Evolutionary conservation across 257 asterid genomes (phyloP).

Genomic region (Osmanthus fragrans): DNA sequence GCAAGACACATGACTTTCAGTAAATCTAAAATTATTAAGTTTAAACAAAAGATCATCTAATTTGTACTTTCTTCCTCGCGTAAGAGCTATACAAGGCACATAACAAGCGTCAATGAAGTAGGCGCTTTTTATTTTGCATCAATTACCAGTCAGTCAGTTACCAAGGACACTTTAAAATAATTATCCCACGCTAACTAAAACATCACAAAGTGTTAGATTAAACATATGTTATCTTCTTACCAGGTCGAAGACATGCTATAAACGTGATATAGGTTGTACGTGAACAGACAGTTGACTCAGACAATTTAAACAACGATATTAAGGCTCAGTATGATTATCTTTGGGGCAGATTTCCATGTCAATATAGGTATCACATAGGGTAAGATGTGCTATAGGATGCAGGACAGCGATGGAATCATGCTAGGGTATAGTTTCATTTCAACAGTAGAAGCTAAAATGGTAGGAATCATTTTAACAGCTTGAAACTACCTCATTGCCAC

Average conservation of each 20-base stretch:
- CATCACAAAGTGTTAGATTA: not conserved
- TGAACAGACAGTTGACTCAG: not conserved
- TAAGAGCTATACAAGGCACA: conserved; percentile 6
- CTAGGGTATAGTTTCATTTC: conserved; percentile 13
- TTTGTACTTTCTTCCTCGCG: not conserved
- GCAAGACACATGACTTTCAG: not conserved
- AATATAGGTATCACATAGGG: conserved; percentile 1
- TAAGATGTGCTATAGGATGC: not conserved
- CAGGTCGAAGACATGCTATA: not conserved
- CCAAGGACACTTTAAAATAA: not conserved
- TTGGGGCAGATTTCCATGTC: conserved; percentile 8
- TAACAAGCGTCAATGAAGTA: conserved; percentile 6
- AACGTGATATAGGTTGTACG: not conserved
- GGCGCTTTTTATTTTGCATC: not conserved
- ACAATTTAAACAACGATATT: not conserved
- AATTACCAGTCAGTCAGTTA: not conserved
- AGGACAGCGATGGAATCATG: conserved; percentile 7
- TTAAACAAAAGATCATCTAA: not conserved
- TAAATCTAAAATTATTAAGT: not conserved
- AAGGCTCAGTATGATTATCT: not conserved
- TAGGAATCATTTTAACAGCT: not conserved
- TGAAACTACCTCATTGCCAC: conserved; percentile 49
- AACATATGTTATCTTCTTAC: conserved; percentile 8
- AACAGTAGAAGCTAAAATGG: not conserved
- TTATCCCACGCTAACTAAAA: conserved; percentile 5